These are phyloP conservation scores for Hypoxylon subgilvum DNA, from an alignment of 495 filamentous ascomycete genomes.

Conservation along the genomic window DNA sequence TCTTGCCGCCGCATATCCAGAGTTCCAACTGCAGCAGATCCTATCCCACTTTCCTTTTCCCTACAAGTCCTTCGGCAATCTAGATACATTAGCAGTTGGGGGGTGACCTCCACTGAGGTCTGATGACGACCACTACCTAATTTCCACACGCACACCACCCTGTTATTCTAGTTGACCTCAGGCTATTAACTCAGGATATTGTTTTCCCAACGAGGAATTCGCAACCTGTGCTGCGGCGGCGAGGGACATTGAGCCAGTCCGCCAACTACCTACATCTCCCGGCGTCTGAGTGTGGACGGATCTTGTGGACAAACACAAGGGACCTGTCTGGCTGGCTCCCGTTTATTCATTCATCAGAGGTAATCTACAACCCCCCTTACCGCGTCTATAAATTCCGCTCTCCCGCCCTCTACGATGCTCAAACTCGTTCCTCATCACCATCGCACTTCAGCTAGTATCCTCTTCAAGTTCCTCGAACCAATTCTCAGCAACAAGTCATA, in stretches of 20 bases:
- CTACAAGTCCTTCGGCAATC: conserved; percentile 11
- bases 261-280: conserved; percentile 21
- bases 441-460: conserved; percentile 17
- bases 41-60: conserved; percentile 26
- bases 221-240: conserved; percentile 14
- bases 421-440: conserved; percentile 23
- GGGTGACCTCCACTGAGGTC: conserved; percentile 26
- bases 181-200: conserved; percentile 19
- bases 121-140: conserved; percentile 17
- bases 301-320: conserved; percentile 29
- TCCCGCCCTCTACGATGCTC: conserved; percentile 23
- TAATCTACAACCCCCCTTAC: conserved; percentile 2
- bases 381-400: conserved; percentile 24
- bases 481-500: conserved; percentile 1
- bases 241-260: conserved; percentile 22
- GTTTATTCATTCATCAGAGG: conserved; percentile 20
- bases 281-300: conserved; percentile 4
- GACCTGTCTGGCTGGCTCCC: conserved; percentile 20
- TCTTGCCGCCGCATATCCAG: conserved; percentile 14
- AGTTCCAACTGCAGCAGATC: conserved; percentile 27
- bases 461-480: not conserved
- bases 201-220: conserved; percentile 19
- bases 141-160: conserved; percentile 33
- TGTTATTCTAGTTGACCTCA: conserved; percentile 21
- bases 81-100: conserved; percentile 24